These are phyloP conservation scores for Elaeis oleifera DNA, from an alignment of 202 grass and related monocot species.

Conservation along the genomic window DNA sequence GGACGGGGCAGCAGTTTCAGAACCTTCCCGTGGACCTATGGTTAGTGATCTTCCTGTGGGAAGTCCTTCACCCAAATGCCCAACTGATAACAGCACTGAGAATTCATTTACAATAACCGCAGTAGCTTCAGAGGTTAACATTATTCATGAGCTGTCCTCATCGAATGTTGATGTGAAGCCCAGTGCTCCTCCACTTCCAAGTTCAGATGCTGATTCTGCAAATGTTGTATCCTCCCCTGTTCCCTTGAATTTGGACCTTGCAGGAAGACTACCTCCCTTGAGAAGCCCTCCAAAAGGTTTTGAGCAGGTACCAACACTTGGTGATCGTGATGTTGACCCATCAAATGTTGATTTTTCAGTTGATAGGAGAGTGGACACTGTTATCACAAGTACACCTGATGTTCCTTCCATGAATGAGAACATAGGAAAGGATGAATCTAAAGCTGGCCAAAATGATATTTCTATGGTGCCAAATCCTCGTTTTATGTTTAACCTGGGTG, in stretches of 20 bases:
- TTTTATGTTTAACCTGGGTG: conserved; percentile 16
- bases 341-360: conserved; percentile 1
- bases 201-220: conserved; percentile 38
- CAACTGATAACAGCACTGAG: conserved; percentile 19
- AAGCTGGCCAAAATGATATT: conserved; percentile 11
- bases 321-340: neutral
- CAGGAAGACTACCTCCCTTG: conserved; percentile 38
- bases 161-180: conserved; percentile 38
- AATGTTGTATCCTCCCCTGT: conserved; percentile 26
- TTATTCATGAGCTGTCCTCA: conserved; percentile 32
- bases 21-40: conserved; percentile 15
- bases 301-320: neutral
- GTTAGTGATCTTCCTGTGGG: conserved; percentile 26
- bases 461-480: conserved; percentile 8
- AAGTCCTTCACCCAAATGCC: conserved; percentile 28
- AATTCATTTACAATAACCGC: conserved; percentile 19
- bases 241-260: conserved; percentile 38
- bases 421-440: conserved; percentile 5
- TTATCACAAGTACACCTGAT: neutral
- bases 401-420: conserved; percentile 1
- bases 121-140: conserved; percentile 23
- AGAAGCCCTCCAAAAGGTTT: conserved; percentile 23
- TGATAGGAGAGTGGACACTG: conserved; percentile 1
- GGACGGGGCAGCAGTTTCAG: conserved; percentile 21
- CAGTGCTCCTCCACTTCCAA: conserved; percentile 30